Evolutionary conservation across 257 asterid genomes (phyloP), one percentile per base, ranked within the genome.

Genomic region (Primulina eburnea): DNA sequence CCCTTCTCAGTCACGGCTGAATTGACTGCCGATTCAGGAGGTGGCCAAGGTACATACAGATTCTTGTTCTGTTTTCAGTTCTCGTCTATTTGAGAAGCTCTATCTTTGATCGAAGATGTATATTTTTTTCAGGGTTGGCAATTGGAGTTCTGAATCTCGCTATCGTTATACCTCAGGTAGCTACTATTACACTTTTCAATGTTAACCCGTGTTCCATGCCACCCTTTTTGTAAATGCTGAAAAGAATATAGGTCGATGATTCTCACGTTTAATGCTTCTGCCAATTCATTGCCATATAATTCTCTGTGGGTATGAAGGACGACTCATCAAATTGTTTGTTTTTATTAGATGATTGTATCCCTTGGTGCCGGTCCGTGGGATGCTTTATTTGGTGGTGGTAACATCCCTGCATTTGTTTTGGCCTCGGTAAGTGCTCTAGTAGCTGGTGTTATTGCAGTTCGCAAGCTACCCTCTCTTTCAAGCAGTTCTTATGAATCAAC

Each of bases 291-390:
- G 2, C 47, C 29, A 20, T 60, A 56, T 47, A 47, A 57, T 67
- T 17, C 66, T 62, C 60, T 32, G 38, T 59, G 47, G 67, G 53
- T 69, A 60, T 62, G 64, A 0, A 21, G 24, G 24, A 21, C 24
- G 68, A 33, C 76, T 73, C 64, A 66, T 62, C 47, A 38, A 65
- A 34, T 18, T 18, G 60, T 63, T 53, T 47, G 32, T 43, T 71
- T 43, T 57, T 11, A 64, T 56, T 71, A 94, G 99, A 94, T 91
- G 99, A 74, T 91, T 16, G 88, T 94, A 12, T 94, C 99, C 65
- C 97, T 94, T 70, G 99, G 99, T 34, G 99, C 99, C 10, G 99
- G 99, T 52, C 99, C 99, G 43, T 94, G 99, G 97, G 99, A 94
- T 80, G 98, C 97, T 67, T 82, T 94, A 70, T 93, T 93, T 73